Percentiles rank a stretch among this genome's conserved stretches.
Conservation (phyloP, 148 eudicot genomes). For the Camellia japonica region DNA sequence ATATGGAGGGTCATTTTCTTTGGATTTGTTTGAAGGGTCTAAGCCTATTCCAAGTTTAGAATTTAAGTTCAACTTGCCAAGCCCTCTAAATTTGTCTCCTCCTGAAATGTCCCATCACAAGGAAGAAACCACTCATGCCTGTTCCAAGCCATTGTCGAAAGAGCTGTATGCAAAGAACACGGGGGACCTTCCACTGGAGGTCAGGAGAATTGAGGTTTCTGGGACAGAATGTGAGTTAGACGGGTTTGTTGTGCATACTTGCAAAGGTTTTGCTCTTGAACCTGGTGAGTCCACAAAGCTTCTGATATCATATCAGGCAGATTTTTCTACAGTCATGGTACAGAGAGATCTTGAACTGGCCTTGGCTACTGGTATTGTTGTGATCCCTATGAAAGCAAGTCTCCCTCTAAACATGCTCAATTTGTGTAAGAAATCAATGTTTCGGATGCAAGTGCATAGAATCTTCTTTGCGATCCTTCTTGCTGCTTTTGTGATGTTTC, state of each 20-base stretch:
- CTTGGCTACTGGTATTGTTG: constrained; percentile 58
- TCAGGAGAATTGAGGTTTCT: constrained; percentile 59
- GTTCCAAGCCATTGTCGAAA: constrained; percentile 50
- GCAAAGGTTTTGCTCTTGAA: constrained; percentile 61
- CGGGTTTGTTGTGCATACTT: constrained; percentile 68
- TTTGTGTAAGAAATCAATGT: constrained; percentile 43
- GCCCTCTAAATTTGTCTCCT: constrained; percentile 37
- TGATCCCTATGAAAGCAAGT: constrained; percentile 83
- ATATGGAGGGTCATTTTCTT: constrained; percentile 66
- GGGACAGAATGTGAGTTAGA: constrained; percentile 68
- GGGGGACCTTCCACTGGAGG: constrained; percentile 67
- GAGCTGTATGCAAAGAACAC: constrained; percentile 58
- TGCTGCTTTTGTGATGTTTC: constrained; percentile 25
- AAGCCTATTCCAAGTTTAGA: constrained; percentile 50
- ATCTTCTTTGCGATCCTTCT: constrained; percentile 30
- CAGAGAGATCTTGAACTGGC: constrained; percentile 74
- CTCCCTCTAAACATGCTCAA: constrained; percentile 40
- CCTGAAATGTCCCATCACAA: constrained; percentile 17
- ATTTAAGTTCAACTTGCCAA: constrained; percentile 48
- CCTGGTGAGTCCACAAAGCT: constrained; percentile 70
- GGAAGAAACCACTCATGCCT: constrained; percentile 31
- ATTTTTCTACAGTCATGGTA: constrained; percentile 49
- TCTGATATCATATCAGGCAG: constrained; percentile 55
- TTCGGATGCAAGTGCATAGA: constrained; percentile 50
- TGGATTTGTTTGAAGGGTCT: constrained; percentile 58